Base-by-base conservation (phyloP, 1,284 basidiomycete species). In the Irpex lacteus region DNA sequence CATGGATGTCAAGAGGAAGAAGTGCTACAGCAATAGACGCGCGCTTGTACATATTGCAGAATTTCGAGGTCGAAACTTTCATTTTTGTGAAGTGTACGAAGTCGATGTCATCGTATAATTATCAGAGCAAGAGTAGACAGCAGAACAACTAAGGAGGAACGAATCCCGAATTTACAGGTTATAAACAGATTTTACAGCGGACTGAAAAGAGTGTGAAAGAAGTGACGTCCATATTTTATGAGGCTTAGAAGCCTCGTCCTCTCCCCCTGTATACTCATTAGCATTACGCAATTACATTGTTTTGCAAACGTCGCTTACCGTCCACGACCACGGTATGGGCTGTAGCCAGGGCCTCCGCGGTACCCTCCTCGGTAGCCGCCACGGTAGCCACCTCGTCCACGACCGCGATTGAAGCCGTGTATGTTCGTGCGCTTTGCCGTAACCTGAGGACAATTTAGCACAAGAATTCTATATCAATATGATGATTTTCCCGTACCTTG, bases 341-440 rank as follows among this genome's bases (percentile, higher is more conserved):
- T 85, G 75, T 88, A 95, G 4, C 91, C 90, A 53, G 80, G 77
- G 53, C 81, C 81, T 38, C 85, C 83, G 63, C 84, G 73, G 69
- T 77, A 81, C 13, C 89, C 89, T 18, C 91, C 92, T 69, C 91
- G 78, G 73, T 88, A 91, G 2, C 84, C 87, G n/a, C 91, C 86
- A 21, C 85, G 74, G 67, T 82, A 83, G 1, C 79, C 78, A n/a
- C 88, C 87, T 63, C 76, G 67, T 6, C 92, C 80, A 55, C 95
- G 81, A 21, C 94, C 92, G 60, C 95, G 86, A 69, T 86, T 91
- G 80, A 94, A 95, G 0, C 94, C 94, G 32, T 95, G 96, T 61
- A 98, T 78, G 75, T 98, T 98, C 44, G 96, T 98, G 67, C 96
- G 85, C 77, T 98, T 98, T 60, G 93, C 82, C 59, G 91, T 94